phyloP scores from a whole-genome alignment of 2,329 filamentous ascomycete species.

The Alternaria tenuissima region DNA sequence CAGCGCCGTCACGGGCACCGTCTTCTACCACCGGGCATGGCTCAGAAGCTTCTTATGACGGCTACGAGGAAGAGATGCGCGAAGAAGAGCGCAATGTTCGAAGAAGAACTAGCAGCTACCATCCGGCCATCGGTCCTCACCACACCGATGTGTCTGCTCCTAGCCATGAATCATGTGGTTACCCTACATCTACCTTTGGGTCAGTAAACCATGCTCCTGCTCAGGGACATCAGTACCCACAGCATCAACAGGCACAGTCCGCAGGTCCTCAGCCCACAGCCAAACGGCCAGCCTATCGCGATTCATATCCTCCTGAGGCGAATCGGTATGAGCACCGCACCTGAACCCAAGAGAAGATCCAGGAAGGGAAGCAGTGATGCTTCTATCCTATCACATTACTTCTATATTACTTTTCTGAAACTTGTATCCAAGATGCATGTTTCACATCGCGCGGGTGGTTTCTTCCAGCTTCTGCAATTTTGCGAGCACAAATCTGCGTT shows the following conservation, averaged over 20 bases:
- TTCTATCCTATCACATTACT: not conserved
- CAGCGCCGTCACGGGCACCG: slow-evolving; percentile 37
- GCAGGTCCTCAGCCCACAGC: slow-evolving; percentile 14
- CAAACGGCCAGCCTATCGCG: slow-evolving; percentile 25
- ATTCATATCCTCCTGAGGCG: slow-evolving; percentile 23
- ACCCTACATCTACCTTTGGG: slow-evolving; percentile 29
- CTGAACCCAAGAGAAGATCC: slow-evolving; percentile 28
- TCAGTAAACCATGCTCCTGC: slow-evolving; percentile 27
- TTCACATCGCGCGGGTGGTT: slow-evolving; percentile 9
- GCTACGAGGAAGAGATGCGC: slow-evolving; percentile 40
- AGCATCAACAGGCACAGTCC: slow-evolving; percentile 22
- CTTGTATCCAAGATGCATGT: slow-evolving; percentile 1
- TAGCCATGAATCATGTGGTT: slow-evolving; percentile 28
- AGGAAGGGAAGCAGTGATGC: slow-evolving; percentile 17
- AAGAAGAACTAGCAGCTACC: slow-evolving; percentile 48
- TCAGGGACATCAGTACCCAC: slow-evolving; percentile 16
- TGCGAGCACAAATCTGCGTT: slow-evolving; percentile 20
- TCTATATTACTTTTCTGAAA: not conserved
- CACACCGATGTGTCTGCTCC: slow-evolving; percentile 32
- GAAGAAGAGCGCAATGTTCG: slow-evolving; percentile 49
- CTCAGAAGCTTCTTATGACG: slow-evolving; percentile 44
- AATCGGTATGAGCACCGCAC: slow-evolving; percentile 37
- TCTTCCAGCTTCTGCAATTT: slow-evolving; percentile 12
- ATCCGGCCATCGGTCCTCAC: slow-evolving; percentile 37
- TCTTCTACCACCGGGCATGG: slow-evolving; percentile 41